Conservation (phyloP, 768 basidiomycete genomes). For the Chalciporus piperatus region DNA sequence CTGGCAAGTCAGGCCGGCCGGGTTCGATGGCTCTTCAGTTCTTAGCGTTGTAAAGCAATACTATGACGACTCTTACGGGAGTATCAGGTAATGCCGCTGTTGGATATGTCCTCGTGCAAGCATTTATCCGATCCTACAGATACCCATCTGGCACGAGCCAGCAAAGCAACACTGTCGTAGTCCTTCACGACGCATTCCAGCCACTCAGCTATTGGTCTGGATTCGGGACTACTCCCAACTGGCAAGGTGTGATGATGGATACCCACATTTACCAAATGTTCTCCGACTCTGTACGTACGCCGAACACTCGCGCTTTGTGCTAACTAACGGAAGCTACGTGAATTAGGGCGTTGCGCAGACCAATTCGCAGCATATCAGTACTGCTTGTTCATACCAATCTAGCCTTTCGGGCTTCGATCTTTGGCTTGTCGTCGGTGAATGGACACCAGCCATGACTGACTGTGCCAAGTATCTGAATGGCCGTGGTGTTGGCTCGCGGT, state of each 20-base stretch:
- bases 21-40: conserved; percentile 52
- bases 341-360: conserved; percentile 44
- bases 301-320: background rate
- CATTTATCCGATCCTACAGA: conserved; percentile 19
- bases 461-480: conserved; percentile 70
- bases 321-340: conserved; percentile 1
- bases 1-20: conserved; percentile 59
- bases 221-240: conserved; percentile 53
- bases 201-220: conserved; percentile 66
- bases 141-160: conserved; percentile 43
- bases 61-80: conserved; percentile 73
- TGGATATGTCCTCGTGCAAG: background rate
- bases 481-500: conserved; percentile 65
- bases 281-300: conserved; percentile 45
- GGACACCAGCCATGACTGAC: conserved; percentile 75
- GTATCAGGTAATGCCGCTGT: conserved; percentile 50
- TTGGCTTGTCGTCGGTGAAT: conserved; percentile 88
- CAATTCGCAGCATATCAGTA: conserved; percentile 53
- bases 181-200: conserved; percentile 82
- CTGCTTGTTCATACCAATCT: conserved; percentile 51
- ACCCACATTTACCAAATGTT: conserved; percentile 82
- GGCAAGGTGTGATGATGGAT: conserved; percentile 70
- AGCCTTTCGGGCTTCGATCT: conserved; percentile 54
- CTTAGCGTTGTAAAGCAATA: conserved; percentile 55
- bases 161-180: conserved; percentile 54